Evolutionary conservation across 305 asterid genomes (phyloP).

Genomic region (Fraxinus xanthoxyloides): DNA sequence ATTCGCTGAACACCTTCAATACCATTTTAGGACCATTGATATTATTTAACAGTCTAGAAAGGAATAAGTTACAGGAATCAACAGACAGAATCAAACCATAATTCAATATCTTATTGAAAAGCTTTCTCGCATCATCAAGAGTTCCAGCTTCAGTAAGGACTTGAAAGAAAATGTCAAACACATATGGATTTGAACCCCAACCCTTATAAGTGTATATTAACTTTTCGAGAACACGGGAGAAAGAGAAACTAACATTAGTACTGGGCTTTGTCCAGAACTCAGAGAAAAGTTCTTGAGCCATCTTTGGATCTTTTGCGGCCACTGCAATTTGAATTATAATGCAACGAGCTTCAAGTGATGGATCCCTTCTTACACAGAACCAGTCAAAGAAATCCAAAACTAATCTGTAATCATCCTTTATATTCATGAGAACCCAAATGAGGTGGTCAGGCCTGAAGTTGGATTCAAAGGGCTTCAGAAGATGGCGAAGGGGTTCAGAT

Average conservation of each 20-base stretch:
- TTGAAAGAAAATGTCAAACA: slow-evolving; percentile 77
- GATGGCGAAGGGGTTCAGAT: slow-evolving; percentile 51
- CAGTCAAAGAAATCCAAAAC: slow-evolving; percentile 69
- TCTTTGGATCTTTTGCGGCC: slow-evolving; percentile 52
- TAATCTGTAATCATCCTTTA: slow-evolving; percentile 62
- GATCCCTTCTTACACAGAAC: slow-evolving; percentile 66
- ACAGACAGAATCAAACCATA: slow-evolving; percentile 70
- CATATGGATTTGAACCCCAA: slow-evolving; percentile 83
- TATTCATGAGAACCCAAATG: slow-evolving; percentile 80
- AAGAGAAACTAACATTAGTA: slow-evolving; percentile 36
- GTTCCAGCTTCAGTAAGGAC: slow-evolving; percentile 59
- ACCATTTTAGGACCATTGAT: slow-evolving; percentile 41
- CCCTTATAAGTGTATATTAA: slow-evolving; percentile 76
- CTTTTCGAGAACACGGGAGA: slow-evolving; percentile 62
- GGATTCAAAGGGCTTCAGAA: slow-evolving; percentile 68
- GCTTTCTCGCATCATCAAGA: slow-evolving; percentile 60
- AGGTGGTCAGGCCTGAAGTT: slow-evolving; percentile 74
- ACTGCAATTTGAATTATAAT: slow-evolving; percentile 69
- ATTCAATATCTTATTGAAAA: slow-evolving; percentile 64
- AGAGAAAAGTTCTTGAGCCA: slow-evolving; percentile 44
- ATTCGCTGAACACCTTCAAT: slow-evolving; percentile 54
- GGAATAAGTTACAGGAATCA: slow-evolving; percentile 75
- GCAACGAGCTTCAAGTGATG: slow-evolving; percentile 85
- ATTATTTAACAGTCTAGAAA: slow-evolving; percentile 54
- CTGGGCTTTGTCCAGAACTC: slow-evolving; percentile 52